Base-by-base conservation (phyloP, 495 filamentous ascomycete species). In the Pseudomonodictys pantanalensis region DNA sequence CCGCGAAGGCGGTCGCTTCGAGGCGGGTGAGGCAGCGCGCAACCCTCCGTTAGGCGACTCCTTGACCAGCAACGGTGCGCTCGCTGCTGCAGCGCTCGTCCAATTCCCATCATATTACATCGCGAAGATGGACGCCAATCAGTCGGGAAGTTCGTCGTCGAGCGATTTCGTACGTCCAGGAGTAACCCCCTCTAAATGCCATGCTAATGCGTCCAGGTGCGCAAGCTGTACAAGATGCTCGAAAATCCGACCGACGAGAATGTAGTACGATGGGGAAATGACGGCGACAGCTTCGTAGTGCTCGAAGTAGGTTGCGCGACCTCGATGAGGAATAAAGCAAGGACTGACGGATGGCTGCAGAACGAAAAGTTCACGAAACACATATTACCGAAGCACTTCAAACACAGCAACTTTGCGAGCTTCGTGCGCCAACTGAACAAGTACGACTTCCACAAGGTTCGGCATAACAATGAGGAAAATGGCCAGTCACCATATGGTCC, bases 361-460 rank as follows among this genome's bases (percentile, higher is more conserved):
- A 96, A 93, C 73, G 95, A 97, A 69, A 93, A 95, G 72, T 99
- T 99, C 69, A 97, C 93, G 43, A 97, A 96, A 72, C 86, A 87
- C 46, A 97, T 99, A 64, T 81, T 98, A 18, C 95, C 93, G 0
- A 96, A 96, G 70, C 93, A 99, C 71, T 97, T 97, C 80, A 99
- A 97, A 76, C 92, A 97, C 74, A 95, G 90, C 83, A 99, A 99
- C 71, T 97, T 99, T 72, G 93, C 95, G 39, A 96, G 91, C 76
- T 99, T 99, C 66, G 93, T 99, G 41, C 88, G 93, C 65, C 93
- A 99, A 73, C 77, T 99, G 46, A 99, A 99, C 78, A 99, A 99
- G 71, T 99, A 96, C 73, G 93, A 97, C 73, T 99, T 99, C 65
- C 95, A 97, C 77, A 99, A 99, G 79, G 93, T 99, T 43, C 83